These are phyloP conservation scores for Macrophomina pseudophaseolina DNA, from an alignment of 2,329 filamentous ascomycete genomes.

Conservation along the genomic window DNA sequence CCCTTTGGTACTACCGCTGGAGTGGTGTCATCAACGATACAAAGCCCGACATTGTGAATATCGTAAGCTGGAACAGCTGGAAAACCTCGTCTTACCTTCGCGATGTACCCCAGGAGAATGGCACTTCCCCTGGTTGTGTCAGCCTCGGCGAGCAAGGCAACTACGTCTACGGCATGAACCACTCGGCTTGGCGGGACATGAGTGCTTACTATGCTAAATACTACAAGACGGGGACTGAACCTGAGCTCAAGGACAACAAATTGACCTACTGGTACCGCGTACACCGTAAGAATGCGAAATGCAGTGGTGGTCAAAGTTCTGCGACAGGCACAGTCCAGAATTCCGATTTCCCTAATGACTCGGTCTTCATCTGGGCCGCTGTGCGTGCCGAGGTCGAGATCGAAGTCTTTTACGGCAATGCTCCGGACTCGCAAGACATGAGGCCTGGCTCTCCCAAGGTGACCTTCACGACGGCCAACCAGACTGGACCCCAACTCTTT, in stretches of 20 bases:
- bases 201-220: constrained; percentile 45
- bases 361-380: constrained; percentile 46
- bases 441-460: constrained; percentile 17
- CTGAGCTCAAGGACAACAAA: constrained; percentile 41
- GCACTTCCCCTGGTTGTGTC: constrained; percentile 31
- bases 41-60: constrained; percentile 46
- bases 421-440: not conserved
- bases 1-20: constrained; percentile 41
- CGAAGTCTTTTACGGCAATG: constrained; percentile 22
- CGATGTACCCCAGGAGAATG: constrained; percentile 40
- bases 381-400: constrained; percentile 33
- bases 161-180: constrained; percentile 44
- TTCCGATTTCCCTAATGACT: constrained; percentile 39
- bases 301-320: constrained; percentile 38
- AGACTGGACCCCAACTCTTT: constrained; percentile 15
- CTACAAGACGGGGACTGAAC: constrained; percentile 42
- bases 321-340: constrained; percentile 32
- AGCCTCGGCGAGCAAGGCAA: constrained; percentile 36
- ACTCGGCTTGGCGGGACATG: constrained; percentile 46
- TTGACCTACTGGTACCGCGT: constrained; percentile 48
- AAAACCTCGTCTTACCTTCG: constrained; percentile 48
- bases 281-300: constrained; percentile 42
- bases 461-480: constrained; percentile 15
- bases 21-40: constrained; percentile 32
- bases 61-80: constrained; percentile 48